phyloP scores from a whole-genome alignment of 1,284 basidiomycete species.

The Macrocybe sp. region DNA sequence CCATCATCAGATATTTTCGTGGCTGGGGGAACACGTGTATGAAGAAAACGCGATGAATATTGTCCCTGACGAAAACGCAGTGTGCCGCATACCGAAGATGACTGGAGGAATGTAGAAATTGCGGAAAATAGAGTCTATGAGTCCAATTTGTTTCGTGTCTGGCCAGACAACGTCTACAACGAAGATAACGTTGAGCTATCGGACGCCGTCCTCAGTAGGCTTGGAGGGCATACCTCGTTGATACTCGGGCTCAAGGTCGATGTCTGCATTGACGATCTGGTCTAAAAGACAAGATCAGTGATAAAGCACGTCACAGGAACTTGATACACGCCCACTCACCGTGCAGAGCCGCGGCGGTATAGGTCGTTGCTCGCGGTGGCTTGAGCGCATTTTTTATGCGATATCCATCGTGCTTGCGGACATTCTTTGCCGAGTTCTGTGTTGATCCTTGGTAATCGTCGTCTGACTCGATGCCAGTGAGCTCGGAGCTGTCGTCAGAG shows the following conservation, averaged over 20 bases:
- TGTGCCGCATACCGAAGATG: constrained; percentile 49
- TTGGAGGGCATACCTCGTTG: constrained; percentile 51
- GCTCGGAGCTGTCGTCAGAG: too few relatives aligned
- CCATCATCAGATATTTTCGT: constrained; percentile 53
- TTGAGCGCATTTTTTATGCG: constrained; percentile 52
- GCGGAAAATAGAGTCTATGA: constrained; percentile 19
- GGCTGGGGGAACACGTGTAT: constrained; percentile 23
- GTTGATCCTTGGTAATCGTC: too few relatives aligned
- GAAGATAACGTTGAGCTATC: constrained; percentile 38
- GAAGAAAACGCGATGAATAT: background rate
- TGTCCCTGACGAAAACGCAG: background rate
- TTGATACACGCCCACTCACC: constrained; percentile 32
- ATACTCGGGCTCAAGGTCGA: constrained; percentile 70
- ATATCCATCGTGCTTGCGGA: constrained; percentile 30
- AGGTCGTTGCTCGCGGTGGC: constrained; percentile 60
- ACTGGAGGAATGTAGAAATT: constrained; percentile 51
- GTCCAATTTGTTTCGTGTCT: constrained; percentile 18
- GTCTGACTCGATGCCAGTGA: too few relatives aligned
- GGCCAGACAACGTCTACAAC: constrained; percentile 36
- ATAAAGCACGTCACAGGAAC: too few relatives aligned
- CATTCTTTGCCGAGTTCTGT: too few relatives aligned
- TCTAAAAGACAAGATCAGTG: constrained; percentile 31
- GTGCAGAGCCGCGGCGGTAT: constrained; percentile 60
- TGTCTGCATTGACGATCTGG: constrained; percentile 52
- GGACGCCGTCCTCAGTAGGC: background rate